Conservation (phyloP, 345 rosid genomes). For the Rhodamnia argentea region DNA sequence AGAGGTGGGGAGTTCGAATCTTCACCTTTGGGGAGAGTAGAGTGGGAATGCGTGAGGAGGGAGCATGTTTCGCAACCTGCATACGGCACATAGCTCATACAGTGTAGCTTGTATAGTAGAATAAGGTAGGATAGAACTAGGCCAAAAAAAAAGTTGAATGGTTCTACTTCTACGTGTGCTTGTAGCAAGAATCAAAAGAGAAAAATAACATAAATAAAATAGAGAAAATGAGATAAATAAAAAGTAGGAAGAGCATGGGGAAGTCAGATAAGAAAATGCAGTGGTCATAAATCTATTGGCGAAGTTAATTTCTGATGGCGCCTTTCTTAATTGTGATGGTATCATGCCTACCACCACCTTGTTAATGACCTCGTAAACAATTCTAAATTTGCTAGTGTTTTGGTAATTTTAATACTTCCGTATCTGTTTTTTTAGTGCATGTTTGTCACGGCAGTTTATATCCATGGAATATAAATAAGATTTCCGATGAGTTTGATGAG, state of each 20-base stretch:
- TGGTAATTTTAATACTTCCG: not conserved
- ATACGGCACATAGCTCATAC: too few species aligned
- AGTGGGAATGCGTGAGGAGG: too few species aligned
- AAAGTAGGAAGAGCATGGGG: not conserved
- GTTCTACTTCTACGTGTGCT: not conserved
- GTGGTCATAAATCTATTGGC: not conserved
- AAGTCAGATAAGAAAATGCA: not conserved
- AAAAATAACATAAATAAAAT: not conserved
- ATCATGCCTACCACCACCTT: not conserved
- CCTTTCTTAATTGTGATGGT: not conserved
- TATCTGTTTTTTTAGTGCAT: not conserved
- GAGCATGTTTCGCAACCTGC: too few species aligned
- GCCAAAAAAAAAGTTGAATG: not conserved
- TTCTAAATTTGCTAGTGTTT: not conserved
- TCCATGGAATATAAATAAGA: not conserved
- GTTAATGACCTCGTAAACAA: not conserved
- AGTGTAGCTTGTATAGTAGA: too few species aligned
- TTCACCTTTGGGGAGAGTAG: too few species aligned
- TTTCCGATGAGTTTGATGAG: not conserved
- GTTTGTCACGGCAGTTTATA: not conserved
- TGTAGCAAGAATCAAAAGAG: not conserved
- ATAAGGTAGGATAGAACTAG: too few species aligned
- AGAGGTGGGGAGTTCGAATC: too few species aligned
- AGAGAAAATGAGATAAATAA: not conserved
- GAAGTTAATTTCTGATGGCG: not conserved